phyloP scores from a whole-genome alignment of 2,329 filamentous ascomycete genomes.

The Cercospora sojina region DNA sequence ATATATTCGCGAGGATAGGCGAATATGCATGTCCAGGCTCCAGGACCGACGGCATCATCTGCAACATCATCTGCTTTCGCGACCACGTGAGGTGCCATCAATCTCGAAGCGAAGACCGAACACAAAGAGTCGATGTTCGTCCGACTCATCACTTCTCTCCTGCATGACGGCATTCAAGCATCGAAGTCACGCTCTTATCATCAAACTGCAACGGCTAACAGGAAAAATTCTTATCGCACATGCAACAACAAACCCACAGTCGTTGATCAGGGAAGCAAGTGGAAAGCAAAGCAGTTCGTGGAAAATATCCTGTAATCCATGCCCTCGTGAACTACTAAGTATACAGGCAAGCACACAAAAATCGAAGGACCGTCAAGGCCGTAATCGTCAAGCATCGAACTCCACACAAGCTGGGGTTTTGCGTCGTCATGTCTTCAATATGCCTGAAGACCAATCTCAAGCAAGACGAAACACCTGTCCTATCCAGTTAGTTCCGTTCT shows the following conservation, averaged over 20 bases:
- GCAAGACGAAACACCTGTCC: not conserved
- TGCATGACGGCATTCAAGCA: not conserved
- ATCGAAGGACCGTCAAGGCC: not conserved
- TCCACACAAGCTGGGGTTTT: not conserved
- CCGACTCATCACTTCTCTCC: not conserved
- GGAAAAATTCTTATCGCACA: not conserved
- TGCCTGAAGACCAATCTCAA: not conserved
- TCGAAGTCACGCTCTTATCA: not conserved
- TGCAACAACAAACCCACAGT: not conserved
- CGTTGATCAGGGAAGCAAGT: not conserved
- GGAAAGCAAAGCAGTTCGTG: not conserved
- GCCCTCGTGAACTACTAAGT: constrained; percentile 14
- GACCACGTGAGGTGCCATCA: not conserved
- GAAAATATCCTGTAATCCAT: constrained; percentile 12
- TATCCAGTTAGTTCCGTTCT: constrained; percentile 4
- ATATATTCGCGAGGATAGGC: not conserved
- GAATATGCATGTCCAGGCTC: not conserved
- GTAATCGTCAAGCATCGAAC: not conserved
- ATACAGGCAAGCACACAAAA: not conserved
- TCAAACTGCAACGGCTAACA: not conserved
- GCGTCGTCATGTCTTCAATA: not conserved
- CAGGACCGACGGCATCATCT: not conserved
- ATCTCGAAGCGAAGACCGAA: not conserved
- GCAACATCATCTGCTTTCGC: too few relatives aligned
- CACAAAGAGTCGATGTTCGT: not conserved